These are phyloP conservation scores for Neurospora tetraspora DNA, from an alignment of 495 filamentous ascomycete species.

Conservation along the genomic window DNA sequence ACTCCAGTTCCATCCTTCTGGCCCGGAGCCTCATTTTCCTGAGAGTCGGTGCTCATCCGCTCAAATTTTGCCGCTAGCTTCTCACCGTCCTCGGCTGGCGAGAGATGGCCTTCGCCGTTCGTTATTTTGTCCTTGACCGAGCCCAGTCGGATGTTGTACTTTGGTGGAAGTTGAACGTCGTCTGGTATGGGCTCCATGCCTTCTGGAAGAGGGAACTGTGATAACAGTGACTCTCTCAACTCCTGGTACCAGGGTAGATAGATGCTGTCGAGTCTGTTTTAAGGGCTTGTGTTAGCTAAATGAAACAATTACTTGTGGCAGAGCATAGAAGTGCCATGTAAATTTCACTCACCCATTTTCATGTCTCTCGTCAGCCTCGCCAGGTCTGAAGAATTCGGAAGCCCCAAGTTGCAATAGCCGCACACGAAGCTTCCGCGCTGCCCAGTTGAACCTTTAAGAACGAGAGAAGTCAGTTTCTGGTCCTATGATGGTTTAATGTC, in stretches of 20 bases:
- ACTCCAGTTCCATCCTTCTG: background rate
- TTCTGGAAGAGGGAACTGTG: slow-evolving; percentile 56
- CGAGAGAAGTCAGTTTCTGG: background rate
- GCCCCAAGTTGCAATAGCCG: slow-evolving; percentile 81
- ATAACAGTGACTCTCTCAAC: slow-evolving; percentile 53
- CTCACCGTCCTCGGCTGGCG: background rate
- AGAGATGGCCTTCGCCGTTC: background rate
- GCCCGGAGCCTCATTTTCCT: background rate
- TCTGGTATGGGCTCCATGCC: slow-evolving; percentile 61
- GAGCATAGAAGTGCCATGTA: background rate
- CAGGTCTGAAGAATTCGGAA: slow-evolving; percentile 60
- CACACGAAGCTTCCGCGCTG: slow-evolving; percentile 76
- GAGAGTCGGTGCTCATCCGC: background rate
- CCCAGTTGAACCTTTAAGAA: slow-evolving; percentile 74
- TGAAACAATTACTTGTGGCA: background rate
- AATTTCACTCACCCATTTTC: slow-evolving; percentile 63
- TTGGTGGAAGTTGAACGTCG: slow-evolving; percentile 66
- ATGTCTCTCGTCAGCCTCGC: slow-evolving; percentile 89
- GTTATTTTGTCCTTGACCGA: background rate
- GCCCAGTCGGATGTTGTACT: slow-evolving; percentile 55
- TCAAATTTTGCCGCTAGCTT: background rate
- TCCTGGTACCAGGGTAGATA: slow-evolving; percentile 69
- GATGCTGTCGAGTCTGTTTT: slow-evolving; percentile 54
- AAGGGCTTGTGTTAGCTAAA: background rate
- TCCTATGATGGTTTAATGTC: background rate